Conservation (phyloP, 768 basidiomycete species). For the Arthromyces matolae region DNA sequence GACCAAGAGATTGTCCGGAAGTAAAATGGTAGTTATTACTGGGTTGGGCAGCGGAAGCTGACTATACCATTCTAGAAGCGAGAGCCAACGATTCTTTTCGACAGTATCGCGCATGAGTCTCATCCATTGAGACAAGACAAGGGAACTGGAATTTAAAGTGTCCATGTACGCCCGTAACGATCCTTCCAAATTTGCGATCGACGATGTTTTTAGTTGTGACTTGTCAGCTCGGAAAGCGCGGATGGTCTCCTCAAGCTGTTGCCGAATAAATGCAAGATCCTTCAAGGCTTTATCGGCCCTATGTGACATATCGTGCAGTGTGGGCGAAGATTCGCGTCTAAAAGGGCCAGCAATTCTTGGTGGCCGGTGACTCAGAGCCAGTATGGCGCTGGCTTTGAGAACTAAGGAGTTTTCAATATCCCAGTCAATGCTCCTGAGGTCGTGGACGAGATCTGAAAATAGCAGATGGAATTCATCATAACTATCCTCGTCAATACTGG, state of each 20-base stretch:
- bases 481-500: neutral
- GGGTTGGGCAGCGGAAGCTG: neutral
- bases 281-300: slow-evolving; percentile 1
- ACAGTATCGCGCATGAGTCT: neutral
- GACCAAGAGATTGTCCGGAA: neutral
- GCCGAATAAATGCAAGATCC: neutral
- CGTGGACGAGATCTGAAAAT: neutral
- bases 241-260: neutral
- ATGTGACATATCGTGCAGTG: neutral
- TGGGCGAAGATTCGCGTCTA: neutral
- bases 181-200: neutral
- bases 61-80: slow-evolving; percentile 2
- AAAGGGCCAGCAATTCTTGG: neutral
- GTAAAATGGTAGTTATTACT: neutral
- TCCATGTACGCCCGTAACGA: neutral
- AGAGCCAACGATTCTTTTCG: slow-evolving; percentile 3
- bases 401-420: neutral
- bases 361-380: neutral
- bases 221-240: neutral
- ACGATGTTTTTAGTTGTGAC: no score
- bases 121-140: neutral
- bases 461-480: neutral
- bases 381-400: neutral
- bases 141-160: neutral
- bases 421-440: neutral